phyloP scores from a whole-genome alignment of 2,329 filamentous ascomycete genomes.

The Penicillium sp. region DNA sequence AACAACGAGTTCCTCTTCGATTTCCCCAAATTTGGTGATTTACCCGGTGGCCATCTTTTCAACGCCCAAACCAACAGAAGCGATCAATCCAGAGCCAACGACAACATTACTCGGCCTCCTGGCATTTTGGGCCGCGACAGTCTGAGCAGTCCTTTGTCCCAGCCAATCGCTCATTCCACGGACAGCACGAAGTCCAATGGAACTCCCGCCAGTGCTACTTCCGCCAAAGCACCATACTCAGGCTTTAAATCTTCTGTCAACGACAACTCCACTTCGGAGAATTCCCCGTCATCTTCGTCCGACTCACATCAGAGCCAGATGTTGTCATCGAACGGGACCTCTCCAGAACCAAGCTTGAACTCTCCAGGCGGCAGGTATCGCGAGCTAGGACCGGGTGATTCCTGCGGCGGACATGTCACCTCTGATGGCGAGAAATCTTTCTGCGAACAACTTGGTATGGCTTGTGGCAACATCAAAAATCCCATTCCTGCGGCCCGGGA shows the following conservation, averaged over 20 bases:
- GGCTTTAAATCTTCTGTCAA: slow-evolving; percentile 21
- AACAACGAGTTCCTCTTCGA: slow-evolving; percentile 91
- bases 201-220: slow-evolving; percentile 13
- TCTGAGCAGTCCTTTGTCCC: slow-evolving; percentile 14
- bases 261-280: slow-evolving; percentile 41
- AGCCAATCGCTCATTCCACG: slow-evolving; percentile 12
- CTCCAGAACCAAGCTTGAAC: slow-evolving; percentile 47
- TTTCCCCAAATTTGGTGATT: slow-evolving; percentile 86
- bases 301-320: slow-evolving; percentile 47
- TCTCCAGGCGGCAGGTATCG: slow-evolving; percentile 41
- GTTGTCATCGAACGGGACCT: slow-evolving; percentile 51
- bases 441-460: slow-evolving; percentile 46
- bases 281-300: slow-evolving; percentile 50
- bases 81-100: slow-evolving; percentile 23
- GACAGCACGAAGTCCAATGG: slow-evolving; percentile 12
- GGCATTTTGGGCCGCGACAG: slow-evolving; percentile 33
- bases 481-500: slow-evolving; percentile 42
- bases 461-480: slow-evolving; percentile 48
- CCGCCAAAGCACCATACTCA: slow-evolving; percentile 21
- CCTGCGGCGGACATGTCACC: slow-evolving; percentile 28
- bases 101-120: slow-evolving; percentile 25
- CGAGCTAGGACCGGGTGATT: slow-evolving; percentile 32
- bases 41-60: slow-evolving; percentile 58
- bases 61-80: slow-evolving; percentile 46
- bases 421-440: slow-evolving; percentile 47